Evolutionary conservation across 768 basidiomycete genomes (phyloP).

Genomic region (Leccinum obscurum): DNA sequence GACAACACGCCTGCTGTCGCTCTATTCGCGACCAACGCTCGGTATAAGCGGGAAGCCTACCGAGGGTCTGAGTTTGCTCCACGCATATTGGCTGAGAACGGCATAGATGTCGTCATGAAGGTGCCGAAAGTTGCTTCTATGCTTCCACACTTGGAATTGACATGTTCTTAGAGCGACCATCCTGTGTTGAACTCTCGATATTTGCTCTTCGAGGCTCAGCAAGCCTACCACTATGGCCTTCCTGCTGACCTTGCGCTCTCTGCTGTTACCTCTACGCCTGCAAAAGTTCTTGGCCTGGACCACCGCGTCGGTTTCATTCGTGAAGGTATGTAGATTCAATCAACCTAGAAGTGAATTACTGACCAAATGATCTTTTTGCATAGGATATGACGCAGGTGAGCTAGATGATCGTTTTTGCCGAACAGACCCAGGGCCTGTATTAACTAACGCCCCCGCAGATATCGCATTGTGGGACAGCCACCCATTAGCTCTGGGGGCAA

Average conservation of each 20-base stretch:
- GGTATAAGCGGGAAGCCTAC: conserved; percentile 64
- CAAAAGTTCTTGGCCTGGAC: conserved; percentile 66
- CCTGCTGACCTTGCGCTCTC: conserved; percentile 63
- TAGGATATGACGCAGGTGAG: conserved; percentile 71
- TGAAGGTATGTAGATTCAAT: conserved; percentile 37
- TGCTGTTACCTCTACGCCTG: conserved; percentile 71
- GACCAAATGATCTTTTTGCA: background rate
- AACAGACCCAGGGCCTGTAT: background rate
- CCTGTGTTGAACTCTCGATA: conserved; percentile 56
- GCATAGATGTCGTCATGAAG: conserved; percentile 63
- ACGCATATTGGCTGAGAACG: conserved; percentile 56
- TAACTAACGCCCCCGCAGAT: conserved; percentile 40
- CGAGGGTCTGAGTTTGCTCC: conserved; percentile 66
- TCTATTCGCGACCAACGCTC: conserved; percentile 76
- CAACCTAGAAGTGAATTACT: background rate
- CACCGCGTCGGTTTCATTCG: conserved; percentile 72
- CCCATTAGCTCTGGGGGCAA: conserved; percentile 74
- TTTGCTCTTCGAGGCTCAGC: conserved; percentile 58
- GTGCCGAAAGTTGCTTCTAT: conserved; percentile 35
- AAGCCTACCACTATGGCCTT: conserved; percentile 73
- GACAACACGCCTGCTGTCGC: conserved; percentile 70
- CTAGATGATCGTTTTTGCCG: background rate
- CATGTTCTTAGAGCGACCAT: conserved; percentile 46
- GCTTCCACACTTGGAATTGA: conserved; percentile 5
- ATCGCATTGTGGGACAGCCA: conserved; percentile 77